Base-by-base conservation (phyloP, 108 stramenopile genomes). In the Pseudonitzschia pungens region DNA sequence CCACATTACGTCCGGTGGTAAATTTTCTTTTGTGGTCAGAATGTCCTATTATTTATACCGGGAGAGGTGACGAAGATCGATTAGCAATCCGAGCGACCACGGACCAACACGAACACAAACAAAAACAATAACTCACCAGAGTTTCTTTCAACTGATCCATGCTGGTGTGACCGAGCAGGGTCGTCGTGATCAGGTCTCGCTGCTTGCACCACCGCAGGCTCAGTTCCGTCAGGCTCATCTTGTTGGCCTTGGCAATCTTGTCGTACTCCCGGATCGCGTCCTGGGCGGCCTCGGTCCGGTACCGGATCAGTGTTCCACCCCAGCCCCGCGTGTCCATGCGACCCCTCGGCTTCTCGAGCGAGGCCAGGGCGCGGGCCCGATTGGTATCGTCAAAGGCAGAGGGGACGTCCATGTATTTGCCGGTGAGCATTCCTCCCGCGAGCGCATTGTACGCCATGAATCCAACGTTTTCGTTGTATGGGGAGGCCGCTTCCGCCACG, bases 401-500 rank as follows among this genome's bases (percentile, higher is more conserved):
- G 11, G 91, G 92, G 12, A 81, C 72, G 43, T 85, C 75, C 53
- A 84, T 69, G 75, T 96, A 96, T 71, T 96, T 96, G 0, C 95
- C 95, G 3, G 92, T 96, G 18, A 96, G 72, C 89, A 96, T 88
- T 1, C 96, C 96, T 18, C 96, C 96, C 0, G 93, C 96, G 6
- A 96, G 77, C 6, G 90, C 89, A 72, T 94, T 96, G 81, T 93
- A 96, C 0, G 92, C 76, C 89, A 93, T 89, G 83, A 95, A 95
- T 0, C 93, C 93, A 31, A 91, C 89, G 77, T 96, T 96, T 74
- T 91, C 91, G 62, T 92, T 92, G 80, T 79, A 92, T 1, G 90
- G 90, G 0, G 92, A 92, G 21, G 92, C 91, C 6, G 92, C 92
- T 75, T 96, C 95, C 0, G 92, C 90, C 4, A 96, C 90, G 42